Percentiles rank a stretch among this genome's conserved stretches.
Evolutionary conservation across 164 flowering plant species (phyloP).

Genomic region (Akebia trifoliata): DNA sequence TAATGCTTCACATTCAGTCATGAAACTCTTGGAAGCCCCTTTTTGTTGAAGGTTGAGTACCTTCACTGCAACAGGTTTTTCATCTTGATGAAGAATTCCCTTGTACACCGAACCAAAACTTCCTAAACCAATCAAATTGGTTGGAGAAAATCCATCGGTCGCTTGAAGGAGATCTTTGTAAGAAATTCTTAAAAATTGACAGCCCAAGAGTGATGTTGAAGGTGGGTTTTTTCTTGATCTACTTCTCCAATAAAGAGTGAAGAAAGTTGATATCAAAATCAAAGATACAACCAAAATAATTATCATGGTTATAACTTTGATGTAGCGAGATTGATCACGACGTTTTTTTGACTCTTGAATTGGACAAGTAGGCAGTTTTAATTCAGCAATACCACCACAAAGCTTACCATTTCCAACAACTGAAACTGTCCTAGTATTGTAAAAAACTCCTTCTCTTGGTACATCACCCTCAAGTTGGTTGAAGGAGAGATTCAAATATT

Average conservation of each 20-base stretch:
- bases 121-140: no score
- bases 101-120: no score
- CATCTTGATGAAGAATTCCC: background rate
- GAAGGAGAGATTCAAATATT: background rate
- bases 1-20: background rate
- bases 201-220: background rate
- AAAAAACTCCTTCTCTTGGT: conserved; percentile 4
- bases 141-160: no score
- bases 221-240: background rate
- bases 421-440: background rate
- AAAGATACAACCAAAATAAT: background rate
- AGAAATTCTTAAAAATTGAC: background rate
- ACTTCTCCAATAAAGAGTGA: background rate
- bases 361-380: background rate
- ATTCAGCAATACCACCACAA: conserved; percentile 3
- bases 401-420: conserved; percentile 3
- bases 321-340: background rate
- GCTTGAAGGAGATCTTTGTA: no score
- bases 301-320: background rate
- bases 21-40: conserved; percentile 7
- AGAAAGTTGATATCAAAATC: background rate
- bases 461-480: conserved; percentile 1
- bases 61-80: conserved; percentile 2
- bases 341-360: background rate
- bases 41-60: conserved; percentile 1